Percentiles rank a stretch among this genome's conserved stretches.
Evolutionary conservation across 495 filamentous ascomycete species (phyloP).

Genomic region (Podospora bellae-mahoneyi): DNA sequence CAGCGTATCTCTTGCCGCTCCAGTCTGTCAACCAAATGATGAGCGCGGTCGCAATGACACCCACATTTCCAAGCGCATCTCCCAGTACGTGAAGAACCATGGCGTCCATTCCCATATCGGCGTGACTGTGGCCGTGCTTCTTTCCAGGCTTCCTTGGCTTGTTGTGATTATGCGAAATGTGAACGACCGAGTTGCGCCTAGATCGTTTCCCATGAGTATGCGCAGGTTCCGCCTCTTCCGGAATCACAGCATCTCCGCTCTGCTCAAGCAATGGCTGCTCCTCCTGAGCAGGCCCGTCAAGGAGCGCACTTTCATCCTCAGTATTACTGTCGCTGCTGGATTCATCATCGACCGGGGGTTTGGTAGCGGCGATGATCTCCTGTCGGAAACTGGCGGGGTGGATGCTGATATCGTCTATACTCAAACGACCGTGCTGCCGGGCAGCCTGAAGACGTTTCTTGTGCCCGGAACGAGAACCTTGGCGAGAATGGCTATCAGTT

Average conservation of each 20-base stretch:
- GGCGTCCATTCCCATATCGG: slow-evolving; percentile 94
- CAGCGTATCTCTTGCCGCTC: slow-evolving; percentile 67
- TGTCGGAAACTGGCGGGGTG: slow-evolving; percentile 89
- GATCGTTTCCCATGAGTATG: slow-evolving; percentile 27
- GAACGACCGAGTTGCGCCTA: slow-evolving; percentile 45
- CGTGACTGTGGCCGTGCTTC: slow-evolving; percentile 69
- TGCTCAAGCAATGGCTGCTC: slow-evolving; percentile 43
- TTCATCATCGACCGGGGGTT: slow-evolving; percentile 45
- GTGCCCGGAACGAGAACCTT: slow-evolving; percentile 22
- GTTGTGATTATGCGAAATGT: slow-evolving; percentile 73
- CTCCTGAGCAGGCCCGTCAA: slow-evolving; percentile 37
- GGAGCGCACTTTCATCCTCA: slow-evolving; percentile 43
- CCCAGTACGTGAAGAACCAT: slow-evolving; percentile 96
- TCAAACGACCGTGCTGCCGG: slow-evolving; percentile 49
- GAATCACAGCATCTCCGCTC: slow-evolving; percentile 9
- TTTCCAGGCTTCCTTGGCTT: slow-evolving; percentile 65
- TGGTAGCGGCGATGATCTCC: slow-evolving; percentile 78
- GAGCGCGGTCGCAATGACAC: slow-evolving; percentile 89
- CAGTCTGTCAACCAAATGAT: slow-evolving; percentile 82
- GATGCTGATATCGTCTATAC: slow-evolving; percentile 71
- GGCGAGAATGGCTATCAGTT: slow-evolving; percentile 8
- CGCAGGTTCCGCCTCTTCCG: slow-evolving; percentile 26
- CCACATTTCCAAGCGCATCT: slow-evolving; percentile 94
- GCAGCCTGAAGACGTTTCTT: slow-evolving; percentile 54
- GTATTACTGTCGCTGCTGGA: slow-evolving; percentile 49